These are phyloP conservation scores for Murraya paniculata DNA, from an alignment of 345 rosid genomes.

Conservation along the genomic window DNA sequence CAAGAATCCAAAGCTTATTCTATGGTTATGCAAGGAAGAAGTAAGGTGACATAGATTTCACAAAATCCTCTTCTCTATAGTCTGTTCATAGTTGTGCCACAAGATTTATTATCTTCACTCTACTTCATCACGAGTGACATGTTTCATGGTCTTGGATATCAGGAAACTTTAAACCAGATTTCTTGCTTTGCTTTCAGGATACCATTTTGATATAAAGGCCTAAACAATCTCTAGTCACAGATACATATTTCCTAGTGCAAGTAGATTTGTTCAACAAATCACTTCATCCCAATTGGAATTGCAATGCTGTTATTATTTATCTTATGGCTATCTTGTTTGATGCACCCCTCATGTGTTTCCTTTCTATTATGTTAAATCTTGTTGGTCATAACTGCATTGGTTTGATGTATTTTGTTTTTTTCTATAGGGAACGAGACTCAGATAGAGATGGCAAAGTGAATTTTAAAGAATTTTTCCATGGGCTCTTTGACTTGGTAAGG, in stretches of 20 bases:
- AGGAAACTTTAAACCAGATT: background rate
- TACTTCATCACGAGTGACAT: background rate
- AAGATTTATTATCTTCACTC: background rate
- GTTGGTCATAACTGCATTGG: background rate
- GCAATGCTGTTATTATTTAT: background rate
- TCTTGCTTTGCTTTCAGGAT: background rate
- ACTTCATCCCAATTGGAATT: background rate
- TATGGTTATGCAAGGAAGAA: constrained; percentile 95
- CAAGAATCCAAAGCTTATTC: constrained; percentile 66
- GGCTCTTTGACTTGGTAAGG: constrained; percentile 85
- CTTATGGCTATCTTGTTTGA: background rate
- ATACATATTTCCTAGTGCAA: background rate
- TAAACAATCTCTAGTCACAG: background rate
- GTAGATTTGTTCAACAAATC: background rate
- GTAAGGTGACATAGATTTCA: constrained; percentile 56
- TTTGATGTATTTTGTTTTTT: constrained; percentile 15
- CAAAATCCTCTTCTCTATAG: background rate
- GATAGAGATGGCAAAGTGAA: constrained; percentile 86
- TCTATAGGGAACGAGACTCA: constrained; percentile 83
- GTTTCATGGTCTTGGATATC: background rate
- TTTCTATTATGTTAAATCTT: background rate
- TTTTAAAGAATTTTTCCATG: constrained; percentile 84
- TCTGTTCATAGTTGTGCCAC: background rate
- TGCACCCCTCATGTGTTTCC: background rate
- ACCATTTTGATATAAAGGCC: background rate